Base-by-base conservation (phyloP, 176 grass and related monocot genomes). In the Ensete ventricosum region DNA sequence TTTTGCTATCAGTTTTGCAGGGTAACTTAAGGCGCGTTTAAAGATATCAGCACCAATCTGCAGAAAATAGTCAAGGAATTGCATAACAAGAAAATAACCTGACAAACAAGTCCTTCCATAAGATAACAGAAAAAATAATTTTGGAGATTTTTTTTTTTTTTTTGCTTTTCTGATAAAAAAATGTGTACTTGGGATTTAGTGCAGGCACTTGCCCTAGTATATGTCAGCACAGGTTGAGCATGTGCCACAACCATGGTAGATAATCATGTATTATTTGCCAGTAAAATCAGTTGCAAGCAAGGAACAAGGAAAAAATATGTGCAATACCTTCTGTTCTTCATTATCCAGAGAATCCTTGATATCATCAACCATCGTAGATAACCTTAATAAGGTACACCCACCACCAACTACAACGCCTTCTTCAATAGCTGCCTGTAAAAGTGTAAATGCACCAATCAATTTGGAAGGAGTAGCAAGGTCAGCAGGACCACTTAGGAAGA, bases 21-120 rank as follows among this genome's bases (percentile, higher is more conserved):
- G 93, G 60, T 97, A 97, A 78, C 87, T 90, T 71, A 97, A 81
- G 29, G 93, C 90, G 73, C 79, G 81, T 83, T 90, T 97, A 80
- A 97, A 88, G 69, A 97, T 97, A 73, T 90, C 93, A n/a, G 90
- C 93, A 85, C 93, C 93, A 88, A 93, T 90, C 93, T 93, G 84
- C 81, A 83, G 53, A 87, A 8, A 43, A 52, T 1, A 80, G 66
- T 54, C 11, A 49, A 78, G 65, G 19, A 62, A 67, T 79, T n/a
- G 50, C 19, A 71, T 25, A 68, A 69, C 13, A 69, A 48, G 27
- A 69, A 14, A 69, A 69, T 48, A 43, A 69, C 11, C 65, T 27
- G 1, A 68, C 2, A 34, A 48, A 16, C 8, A 8, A 62, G 57
- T 19, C 20, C 9, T 14, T 60, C 57, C 6, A 3, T n/a, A 62